Evolutionary conservation across 495 filamentous ascomycete genomes (phyloP).

Genomic region (Neurospora sp.): DNA sequence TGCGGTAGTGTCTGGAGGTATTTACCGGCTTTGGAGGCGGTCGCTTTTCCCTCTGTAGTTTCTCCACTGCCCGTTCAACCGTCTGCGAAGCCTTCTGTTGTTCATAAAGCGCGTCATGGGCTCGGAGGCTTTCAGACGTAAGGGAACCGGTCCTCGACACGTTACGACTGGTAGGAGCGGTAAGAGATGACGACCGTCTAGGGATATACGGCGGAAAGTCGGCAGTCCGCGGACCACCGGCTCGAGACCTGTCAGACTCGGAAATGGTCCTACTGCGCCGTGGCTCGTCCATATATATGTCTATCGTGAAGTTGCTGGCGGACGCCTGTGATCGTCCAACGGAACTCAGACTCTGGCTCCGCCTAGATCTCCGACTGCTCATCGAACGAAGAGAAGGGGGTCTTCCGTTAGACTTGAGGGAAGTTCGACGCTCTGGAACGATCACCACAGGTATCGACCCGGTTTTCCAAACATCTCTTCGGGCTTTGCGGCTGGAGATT

Average conservation of each 20-base stretch:
- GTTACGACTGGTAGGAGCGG: constrained; percentile 60
- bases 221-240: constrained; percentile 41
- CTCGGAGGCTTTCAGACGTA: constrained; percentile 55
- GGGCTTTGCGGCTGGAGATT: constrained; percentile 42
- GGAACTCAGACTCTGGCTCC: constrained; percentile 35
- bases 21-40: neutral
- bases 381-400: constrained; percentile 44
- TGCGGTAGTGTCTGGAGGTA: neutral
- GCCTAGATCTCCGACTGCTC: constrained; percentile 39
- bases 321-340: constrained; percentile 22
- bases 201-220: constrained; percentile 53
- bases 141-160: constrained; percentile 55
- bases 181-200: constrained; percentile 53
- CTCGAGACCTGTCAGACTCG: constrained; percentile 34
- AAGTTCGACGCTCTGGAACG: constrained; percentile 58
- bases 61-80: constrained; percentile 17
- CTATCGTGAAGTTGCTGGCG: constrained; percentile 22
- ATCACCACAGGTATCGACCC: constrained; percentile 60
- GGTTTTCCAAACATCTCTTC: constrained; percentile 44
- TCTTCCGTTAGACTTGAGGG: constrained; percentile 41
- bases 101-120: constrained; percentile 39
- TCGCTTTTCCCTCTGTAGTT: constrained; percentile 14
- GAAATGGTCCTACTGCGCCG: constrained; percentile 35
- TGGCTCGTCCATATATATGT: constrained; percentile 9
- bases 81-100: constrained; percentile 22